Conservation (phyloP, 495 filamentous ascomycete genomes). For the Letharia columbiana region DNA sequence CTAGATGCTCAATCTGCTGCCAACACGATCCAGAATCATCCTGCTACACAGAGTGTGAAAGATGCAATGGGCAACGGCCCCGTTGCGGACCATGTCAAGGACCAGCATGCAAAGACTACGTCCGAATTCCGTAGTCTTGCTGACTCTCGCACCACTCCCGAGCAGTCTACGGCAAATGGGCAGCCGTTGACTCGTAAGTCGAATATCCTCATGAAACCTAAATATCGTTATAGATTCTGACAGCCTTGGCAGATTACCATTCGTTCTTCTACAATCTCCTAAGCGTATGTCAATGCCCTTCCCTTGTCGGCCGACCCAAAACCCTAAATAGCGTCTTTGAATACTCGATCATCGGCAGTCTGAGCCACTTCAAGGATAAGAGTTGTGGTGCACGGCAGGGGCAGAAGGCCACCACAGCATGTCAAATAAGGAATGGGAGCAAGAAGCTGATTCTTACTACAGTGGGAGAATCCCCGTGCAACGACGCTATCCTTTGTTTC, state of each 20-base stretch:
- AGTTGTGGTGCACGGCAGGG: not conserved
- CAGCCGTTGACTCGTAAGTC: slow-evolving; percentile 64
- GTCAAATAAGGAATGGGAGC: not conserved
- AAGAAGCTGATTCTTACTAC: slow-evolving; percentile 14
- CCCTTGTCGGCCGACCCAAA: not conserved
- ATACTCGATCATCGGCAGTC: not conserved
- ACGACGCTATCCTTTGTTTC: slow-evolving; percentile 75
- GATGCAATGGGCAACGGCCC: slow-evolving; percentile 44
- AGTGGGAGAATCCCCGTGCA: slow-evolving; percentile 69
- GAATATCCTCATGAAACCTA: slow-evolving; percentile 34
- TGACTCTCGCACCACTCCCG: slow-evolving; percentile 57
- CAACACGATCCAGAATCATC: slow-evolving; percentile 31
- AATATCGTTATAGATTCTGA: slow-evolving; percentile 18
- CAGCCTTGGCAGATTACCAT: slow-evolving; percentile 50
- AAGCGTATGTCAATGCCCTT: slow-evolving; percentile 42
- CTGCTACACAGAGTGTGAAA: slow-evolving; percentile 30
- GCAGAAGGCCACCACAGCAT: not conserved
- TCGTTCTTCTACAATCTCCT: slow-evolving; percentile 89
- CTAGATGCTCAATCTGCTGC: slow-evolving; percentile 31
- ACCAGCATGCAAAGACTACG: slow-evolving; percentile 60
- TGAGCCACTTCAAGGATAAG: not conserved
- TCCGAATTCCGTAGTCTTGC: slow-evolving; percentile 70
- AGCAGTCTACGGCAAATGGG: slow-evolving; percentile 63
- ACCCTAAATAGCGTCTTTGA: not conserved
- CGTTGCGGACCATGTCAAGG: slow-evolving; percentile 66